A percentile compares a stretch with the other conserved stretches of the same genome.
Conservation (phyloP, 2,329 filamentous ascomycete genomes). For the Tolypocladium ophioglossoides region DNA sequence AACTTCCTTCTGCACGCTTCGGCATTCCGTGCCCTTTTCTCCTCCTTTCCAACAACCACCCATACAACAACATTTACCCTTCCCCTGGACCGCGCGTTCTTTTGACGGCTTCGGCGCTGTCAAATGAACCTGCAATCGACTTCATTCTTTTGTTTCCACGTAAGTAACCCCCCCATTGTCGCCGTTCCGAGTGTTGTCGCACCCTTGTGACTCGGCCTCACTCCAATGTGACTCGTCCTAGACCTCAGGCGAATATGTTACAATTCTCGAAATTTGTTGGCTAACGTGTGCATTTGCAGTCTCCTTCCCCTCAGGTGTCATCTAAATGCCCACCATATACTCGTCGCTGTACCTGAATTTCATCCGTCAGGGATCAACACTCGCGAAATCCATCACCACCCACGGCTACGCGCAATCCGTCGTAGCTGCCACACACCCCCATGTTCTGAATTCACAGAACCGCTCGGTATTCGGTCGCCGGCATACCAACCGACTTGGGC, state of each 20-base stretch:
- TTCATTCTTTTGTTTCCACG: conserved; percentile 49
- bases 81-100: conserved; percentile 61
- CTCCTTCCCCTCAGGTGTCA: conserved; percentile 50
- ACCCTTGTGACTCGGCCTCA: neutral
- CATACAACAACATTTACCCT: conserved; percentile 11
- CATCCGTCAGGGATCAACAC: conserved; percentile 84
- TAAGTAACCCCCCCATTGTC: conserved; percentile 31
- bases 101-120: conserved; percentile 79
- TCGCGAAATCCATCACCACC: conserved; percentile 85
- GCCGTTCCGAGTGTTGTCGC: neutral
- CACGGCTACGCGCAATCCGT: conserved; percentile 98
- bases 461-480: conserved; percentile 51
- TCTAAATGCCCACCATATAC: conserved; percentile 83
- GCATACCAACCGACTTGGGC: conserved; percentile 43
- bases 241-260: neutral
- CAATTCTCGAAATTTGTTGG: neutral
- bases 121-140: conserved; percentile 95
- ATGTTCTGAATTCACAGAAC: conserved; percentile 65
- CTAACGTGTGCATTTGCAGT: conserved; percentile 20
- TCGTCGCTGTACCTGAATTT: conserved; percentile 64
- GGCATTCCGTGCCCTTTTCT: conserved; percentile 5
- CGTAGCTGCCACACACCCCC: conserved; percentile 80
- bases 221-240: neutral
- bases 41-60: conserved; percentile 1
- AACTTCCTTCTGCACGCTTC: neutral